Conservation (phyloP, 2,329 filamentous ascomycete species). For the Talaromyces amestolkiae region DNA sequence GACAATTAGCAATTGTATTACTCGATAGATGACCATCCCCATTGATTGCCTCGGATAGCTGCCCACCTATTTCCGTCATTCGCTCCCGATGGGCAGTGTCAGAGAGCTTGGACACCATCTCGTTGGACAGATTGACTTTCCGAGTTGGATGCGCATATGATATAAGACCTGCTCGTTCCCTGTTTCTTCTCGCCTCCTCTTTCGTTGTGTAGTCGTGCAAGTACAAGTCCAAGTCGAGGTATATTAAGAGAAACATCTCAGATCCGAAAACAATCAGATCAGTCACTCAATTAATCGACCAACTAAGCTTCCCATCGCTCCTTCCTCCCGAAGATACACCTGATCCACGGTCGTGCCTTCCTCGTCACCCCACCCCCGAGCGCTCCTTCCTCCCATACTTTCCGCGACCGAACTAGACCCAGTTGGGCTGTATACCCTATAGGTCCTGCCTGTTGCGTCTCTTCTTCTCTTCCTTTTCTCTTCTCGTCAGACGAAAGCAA, state of each 20-base stretch:
- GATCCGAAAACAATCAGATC: neutral
- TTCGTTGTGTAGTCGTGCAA: neutral
- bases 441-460: neutral
- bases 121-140: neutral
- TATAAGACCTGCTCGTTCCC: conserved; percentile 3
- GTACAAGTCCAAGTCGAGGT: neutral
- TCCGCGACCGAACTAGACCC: conserved; percentile 6
- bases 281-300: neutral
- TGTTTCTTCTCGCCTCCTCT: neutral
- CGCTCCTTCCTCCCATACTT: conserved; percentile 10
- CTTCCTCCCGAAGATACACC: neutral
- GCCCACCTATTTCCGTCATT: conserved; percentile 2
- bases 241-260: neutral
- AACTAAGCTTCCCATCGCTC: neutral
- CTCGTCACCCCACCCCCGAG: neutral
- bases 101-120: neutral
- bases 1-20: conserved; percentile 16
- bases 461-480: neutral
- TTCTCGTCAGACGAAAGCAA: neutral
- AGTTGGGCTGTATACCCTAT: neutral
- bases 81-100: neutral
- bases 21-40: conserved; percentile 7
- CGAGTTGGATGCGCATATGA: neutral
- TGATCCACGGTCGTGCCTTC: conserved; percentile 12
- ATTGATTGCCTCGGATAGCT: conserved; percentile 9